phyloP scores from a whole-genome alignment of 176 grass and related monocot genomes.

The Phyllostachys edulis region DNA sequence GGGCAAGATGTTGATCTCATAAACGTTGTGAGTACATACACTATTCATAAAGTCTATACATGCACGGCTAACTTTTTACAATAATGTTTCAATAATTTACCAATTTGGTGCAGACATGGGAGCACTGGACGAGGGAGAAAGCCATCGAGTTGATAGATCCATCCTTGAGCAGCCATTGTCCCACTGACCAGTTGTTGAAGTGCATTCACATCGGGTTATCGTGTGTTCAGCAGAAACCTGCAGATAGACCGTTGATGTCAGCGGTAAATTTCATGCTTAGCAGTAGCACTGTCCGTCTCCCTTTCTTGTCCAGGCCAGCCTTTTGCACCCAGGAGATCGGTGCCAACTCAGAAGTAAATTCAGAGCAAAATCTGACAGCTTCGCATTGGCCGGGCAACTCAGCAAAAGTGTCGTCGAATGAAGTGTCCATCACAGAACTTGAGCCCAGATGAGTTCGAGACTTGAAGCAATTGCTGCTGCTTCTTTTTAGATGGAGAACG shows the following conservation, averaged over 20 bases:
- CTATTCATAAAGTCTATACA: too few relatives aligned
- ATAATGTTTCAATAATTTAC: background rate
- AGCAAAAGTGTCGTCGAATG: too few relatives aligned
- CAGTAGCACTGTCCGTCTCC: background rate
- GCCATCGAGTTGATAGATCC: background rate
- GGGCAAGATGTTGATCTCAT: background rate
- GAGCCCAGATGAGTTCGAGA: too few relatives aligned
- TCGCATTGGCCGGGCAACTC: too few relatives aligned
- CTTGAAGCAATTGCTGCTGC: too few relatives aligned
- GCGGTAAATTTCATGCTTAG: conserved; percentile 33
- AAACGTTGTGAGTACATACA: background rate
- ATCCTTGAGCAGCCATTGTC: background rate
- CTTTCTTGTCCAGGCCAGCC: background rate
- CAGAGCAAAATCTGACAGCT: too few relatives aligned
- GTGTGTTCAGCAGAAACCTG: conserved; percentile 39
- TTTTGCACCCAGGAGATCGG: too few relatives aligned
- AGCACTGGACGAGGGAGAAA: background rate
- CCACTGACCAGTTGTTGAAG: conserved; percentile 15
- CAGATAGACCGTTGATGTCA: too few relatives aligned
- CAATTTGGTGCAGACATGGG: conserved; percentile 33
- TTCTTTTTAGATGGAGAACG: too few relatives aligned
- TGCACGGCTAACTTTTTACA: background rate
- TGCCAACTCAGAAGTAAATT: too few relatives aligned
- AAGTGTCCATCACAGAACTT: too few relatives aligned
- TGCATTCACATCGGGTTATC: conserved; percentile 33